Percentiles rank a stretch among this genome's conserved stretches.
Evolutionary conservation across 2,329 filamentous ascomycete species (phyloP).

Genomic region (Fusarium sp.): DNA sequence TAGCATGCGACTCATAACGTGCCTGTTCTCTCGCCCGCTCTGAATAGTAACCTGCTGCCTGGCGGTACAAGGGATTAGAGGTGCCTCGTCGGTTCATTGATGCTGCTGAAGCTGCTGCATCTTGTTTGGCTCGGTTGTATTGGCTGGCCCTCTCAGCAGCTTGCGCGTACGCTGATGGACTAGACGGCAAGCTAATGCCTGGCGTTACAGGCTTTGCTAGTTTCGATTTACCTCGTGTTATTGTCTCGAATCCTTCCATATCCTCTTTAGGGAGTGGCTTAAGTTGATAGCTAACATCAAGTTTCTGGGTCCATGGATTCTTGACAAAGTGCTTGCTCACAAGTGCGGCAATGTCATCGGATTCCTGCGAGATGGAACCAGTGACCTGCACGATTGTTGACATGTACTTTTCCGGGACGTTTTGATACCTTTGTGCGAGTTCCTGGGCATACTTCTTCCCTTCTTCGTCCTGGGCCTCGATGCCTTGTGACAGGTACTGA

Average conservation of each 20-base stretch:
- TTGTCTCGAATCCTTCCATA: constrained; percentile 43
- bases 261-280: constrained; percentile 49
- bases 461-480: constrained; percentile 46
- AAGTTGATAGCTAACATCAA: constrained; percentile 52
- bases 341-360: constrained; percentile 53
- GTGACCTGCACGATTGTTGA: constrained; percentile 54
- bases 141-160: constrained; percentile 43
- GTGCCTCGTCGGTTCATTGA: constrained; percentile 60
- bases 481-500: constrained; percentile 52
- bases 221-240: constrained; percentile 24
- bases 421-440: constrained; percentile 51
- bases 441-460: constrained; percentile 46
- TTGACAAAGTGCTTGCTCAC: constrained; percentile 56
- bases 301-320: constrained; percentile 48
- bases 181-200: constrained; percentile 1
- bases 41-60: constrained; percentile 79
- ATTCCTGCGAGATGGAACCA: constrained; percentile 46
- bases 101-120: constrained; percentile 51
- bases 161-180: constrained; percentile 40
- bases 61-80: constrained; percentile 77
- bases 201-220: constrained; percentile 7
- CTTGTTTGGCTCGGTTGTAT: constrained; percentile 45
- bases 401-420: constrained; percentile 56
- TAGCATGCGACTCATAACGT: constrained; percentile 64
- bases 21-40: constrained; percentile 73